phyloP scores from a whole-genome alignment of 352 stramenopile species.

The Phytopythium sindhum region DNA sequence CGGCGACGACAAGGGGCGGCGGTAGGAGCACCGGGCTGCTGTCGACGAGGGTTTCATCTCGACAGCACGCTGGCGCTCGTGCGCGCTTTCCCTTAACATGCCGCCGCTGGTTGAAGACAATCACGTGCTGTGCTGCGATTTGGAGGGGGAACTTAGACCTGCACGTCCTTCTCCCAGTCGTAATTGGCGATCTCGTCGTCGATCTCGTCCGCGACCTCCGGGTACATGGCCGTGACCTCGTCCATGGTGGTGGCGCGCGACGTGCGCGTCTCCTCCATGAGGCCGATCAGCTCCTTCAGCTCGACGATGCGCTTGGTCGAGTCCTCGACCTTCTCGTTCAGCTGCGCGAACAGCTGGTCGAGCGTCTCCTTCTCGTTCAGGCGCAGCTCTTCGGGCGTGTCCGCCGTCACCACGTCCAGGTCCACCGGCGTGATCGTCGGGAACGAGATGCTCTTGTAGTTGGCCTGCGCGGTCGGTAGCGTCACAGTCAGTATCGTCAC shows the following conservation, averaged over 20 bases:
- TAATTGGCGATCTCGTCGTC: constrained; percentile 87
- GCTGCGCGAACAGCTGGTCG: constrained; percentile 67
- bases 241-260: constrained; percentile 84
- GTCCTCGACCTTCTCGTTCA: constrained; percentile 82
- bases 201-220: constrained; percentile 82
- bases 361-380: constrained; percentile 81
- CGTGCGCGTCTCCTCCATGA: constrained; percentile 84
- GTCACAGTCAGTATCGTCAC: too few relatives aligned
- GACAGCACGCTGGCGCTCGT: constrained; percentile 2
- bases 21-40: not conserved
- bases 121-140: not conserved
- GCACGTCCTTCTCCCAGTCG: constrained; percentile 89
- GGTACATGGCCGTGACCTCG: constrained; percentile 84
- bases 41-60: not conserved
- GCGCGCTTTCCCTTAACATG: constrained; percentile 5
- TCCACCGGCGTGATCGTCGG: constrained; percentile 74
- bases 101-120: not conserved
- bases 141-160: constrained; percentile 47
- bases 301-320: constrained; percentile 84
- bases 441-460: constrained; percentile 86
- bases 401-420: constrained; percentile 49
- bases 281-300: constrained; percentile 77
- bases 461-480: too few relatives aligned
- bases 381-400: constrained; percentile 49
- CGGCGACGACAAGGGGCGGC: not conserved